Base-by-base conservation (phyloP, 2,329 filamentous ascomycete species). In the Periconia macrospinosa region DNA sequence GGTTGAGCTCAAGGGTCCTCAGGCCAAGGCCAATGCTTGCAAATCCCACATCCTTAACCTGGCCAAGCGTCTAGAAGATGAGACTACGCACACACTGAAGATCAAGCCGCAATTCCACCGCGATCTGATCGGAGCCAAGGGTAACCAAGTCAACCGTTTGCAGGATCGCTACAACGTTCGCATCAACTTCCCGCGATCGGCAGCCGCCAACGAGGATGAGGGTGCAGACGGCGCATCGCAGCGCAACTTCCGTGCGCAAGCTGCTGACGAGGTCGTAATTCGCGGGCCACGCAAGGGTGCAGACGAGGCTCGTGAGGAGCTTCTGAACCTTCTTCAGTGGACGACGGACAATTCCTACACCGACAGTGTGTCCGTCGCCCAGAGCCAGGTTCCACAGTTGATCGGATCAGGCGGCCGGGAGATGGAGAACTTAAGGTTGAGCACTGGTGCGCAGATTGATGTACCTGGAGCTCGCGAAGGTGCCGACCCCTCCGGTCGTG, bases 51-150 rank as follows among this genome's bases (percentile, higher is more conserved):
- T 99, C 62, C 80, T 87, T 58, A 83, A 86, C 40, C 79, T 97
- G 60, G 88, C 85, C 41, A 91, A 89, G 72, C 90, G 90, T 71
- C 84, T 96, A 66, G 92, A 95, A 49, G 94, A 99, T 66, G 94
- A 99, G 78, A 86, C 89, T 6, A 96, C 88, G 1, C 88, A 96
- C 73, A 80, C 86, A 13, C 81, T 99, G 51, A 96, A 95, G 81
- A 89, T 99, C 63, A 91, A 95, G 53, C 89, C 93, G 51, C 91
- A 96, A 77, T 97, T 89, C 76, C 94, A 99, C 76, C 86, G 91
- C 55, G 92, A 97, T 72, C 82, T 99, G 51, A 99, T 99, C 65
- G 94, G 94, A 46, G 84, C 90, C 18, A 88, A 90, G 66, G 94
- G 94, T 55, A 85, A 82, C 68, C 90, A 95, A 71, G 93, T 99